Base-by-base conservation (phyloP, 768 basidiomycete genomes). In the Lentinula raphanica region DNA sequence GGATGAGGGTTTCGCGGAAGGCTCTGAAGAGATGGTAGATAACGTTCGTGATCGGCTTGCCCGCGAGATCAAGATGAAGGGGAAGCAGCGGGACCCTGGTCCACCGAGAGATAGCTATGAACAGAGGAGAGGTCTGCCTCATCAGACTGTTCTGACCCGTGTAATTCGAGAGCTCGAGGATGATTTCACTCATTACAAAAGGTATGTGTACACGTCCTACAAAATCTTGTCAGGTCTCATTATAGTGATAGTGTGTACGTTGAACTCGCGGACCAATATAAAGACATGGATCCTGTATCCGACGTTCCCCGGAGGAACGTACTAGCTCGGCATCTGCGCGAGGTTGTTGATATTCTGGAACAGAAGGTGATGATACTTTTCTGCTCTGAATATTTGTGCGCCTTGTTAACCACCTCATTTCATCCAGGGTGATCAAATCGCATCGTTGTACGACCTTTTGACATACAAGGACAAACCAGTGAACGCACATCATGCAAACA, bases 101-200 rank as follows among this genome's bases (percentile, higher is more conserved):
- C 27, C 60, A 58, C 29, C 63, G 9, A 66, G 54, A 48, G 69
- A 74, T 74, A 73, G 68, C 67, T 64, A 60, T 42, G 75, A 71
- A 6, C 64, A 65, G 44, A 71, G 66, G 60, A 69, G 73, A 40
- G 77, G 76, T 49, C 64, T 91, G 6, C 94, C 93, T 1, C 90
- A 93, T 23, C 95, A 98, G 71, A 94, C 94, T 0, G 84, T 96
- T 12, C 80, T 97, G 3, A 80, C 85, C 28, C 78, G 90, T 3
- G 92, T 97, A 11, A 74, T 98, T 29, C 70, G 88, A 59, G 93
- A 96, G 71, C 76, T 99, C 7, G 96, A 98, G 68, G 94, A 94
- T 60, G 96, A 99, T 67, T 98, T 98, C 66, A 84, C 83, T 35
- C 92, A 94, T 72, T 96, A 95, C 70, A 97, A 93, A 73, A 86